Evolutionary conservation across 169 alveolate species (phyloP), one percentile per base, ranked within the genome.

Genomic region (Eimeria zaria): DNA sequence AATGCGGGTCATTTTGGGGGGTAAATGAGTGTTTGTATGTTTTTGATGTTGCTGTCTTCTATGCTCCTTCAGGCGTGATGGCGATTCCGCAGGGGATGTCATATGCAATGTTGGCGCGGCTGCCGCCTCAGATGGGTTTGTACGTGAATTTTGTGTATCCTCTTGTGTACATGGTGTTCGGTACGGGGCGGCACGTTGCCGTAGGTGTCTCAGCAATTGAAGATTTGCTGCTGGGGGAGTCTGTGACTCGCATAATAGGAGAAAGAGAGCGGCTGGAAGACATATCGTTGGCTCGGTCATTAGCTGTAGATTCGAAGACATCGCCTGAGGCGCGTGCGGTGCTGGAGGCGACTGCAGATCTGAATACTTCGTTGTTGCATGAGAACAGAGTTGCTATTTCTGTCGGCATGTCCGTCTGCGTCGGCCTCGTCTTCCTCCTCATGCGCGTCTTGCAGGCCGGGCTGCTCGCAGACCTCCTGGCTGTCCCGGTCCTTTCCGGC

Each of bases 41-140:
- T 78, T 27, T 44, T 78, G 88, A 11, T 22, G 0, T 46, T 74
- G 85, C 20, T 39, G 88, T 48, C 46, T 1, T 20, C 5, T 7
- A 18, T 44, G 88, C 41, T 7, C 4, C 62, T 53, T 41, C 89
- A 95, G 97, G 97, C 16, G 95, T 95, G 27, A 95, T 95, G 97
- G 97, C 97, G 16, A 87, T 95, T 5, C 97, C 97, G 4, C 89
- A 78, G 95, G 97, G 97, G 39, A 92, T 96, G 96, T 96, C 97
- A 6, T 96, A 96, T 64, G 96, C 97, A 73, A 18, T 96, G 95
- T 89, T 96, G 48, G 97, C 97, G 24, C 90, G 95, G 18, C 78
- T 96, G 51, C 97, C 97, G 1, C 95, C 97, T 3, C 95, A 90
- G 80, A 81, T 55, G 74, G 97, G 97, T 20, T 94, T 96, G 44